Evolutionary conservation across 176 grass and related monocot species (phyloP).

Genomic region (Ensete ventricosum): DNA sequence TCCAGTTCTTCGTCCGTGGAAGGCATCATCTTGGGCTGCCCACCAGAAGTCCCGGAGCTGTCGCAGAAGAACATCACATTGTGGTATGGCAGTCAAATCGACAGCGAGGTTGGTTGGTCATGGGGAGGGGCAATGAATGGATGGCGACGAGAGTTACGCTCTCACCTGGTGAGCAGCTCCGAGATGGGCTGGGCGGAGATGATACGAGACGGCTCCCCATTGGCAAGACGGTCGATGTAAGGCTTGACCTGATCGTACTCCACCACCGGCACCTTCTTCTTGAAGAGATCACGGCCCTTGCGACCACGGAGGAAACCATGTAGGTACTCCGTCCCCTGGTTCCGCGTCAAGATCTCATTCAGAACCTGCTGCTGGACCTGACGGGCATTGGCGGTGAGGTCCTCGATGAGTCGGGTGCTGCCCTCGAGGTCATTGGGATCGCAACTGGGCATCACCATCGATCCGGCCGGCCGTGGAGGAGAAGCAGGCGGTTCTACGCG

Average conservation of each 20-base stretch:
- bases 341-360: conserved; percentile 38
- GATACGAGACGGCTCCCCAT: conserved; percentile 42
- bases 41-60: conserved; percentile 77
- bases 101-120: too few species aligned
- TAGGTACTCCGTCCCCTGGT: conserved; percentile 53
- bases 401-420: conserved; percentile 45
- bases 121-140: too few species aligned
- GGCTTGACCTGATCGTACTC: conserved; percentile 67
- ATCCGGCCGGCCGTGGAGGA: background rate
- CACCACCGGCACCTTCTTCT: conserved; percentile 45
- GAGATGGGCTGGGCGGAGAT: conserved; percentile 55
- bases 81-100: too few species aligned
- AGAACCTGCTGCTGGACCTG: conserved; percentile 49
- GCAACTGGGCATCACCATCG: conserved; percentile 29
- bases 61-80: too few species aligned
- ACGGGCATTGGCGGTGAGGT: conserved; percentile 43
- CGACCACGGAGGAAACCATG: conserved; percentile 32
- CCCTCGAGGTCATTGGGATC: conserved; percentile 46
- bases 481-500: background rate
- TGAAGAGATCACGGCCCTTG: conserved; percentile 18
- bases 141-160: background rate
- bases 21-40: conserved; percentile 74
- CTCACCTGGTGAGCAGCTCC: conserved; percentile 70
- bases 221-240: conserved; percentile 64
- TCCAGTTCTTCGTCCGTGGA: conserved; percentile 65